Evolutionary conservation across 108 stramenopile species (phyloP).

Genomic region (Skeletonema grethae): DNA sequence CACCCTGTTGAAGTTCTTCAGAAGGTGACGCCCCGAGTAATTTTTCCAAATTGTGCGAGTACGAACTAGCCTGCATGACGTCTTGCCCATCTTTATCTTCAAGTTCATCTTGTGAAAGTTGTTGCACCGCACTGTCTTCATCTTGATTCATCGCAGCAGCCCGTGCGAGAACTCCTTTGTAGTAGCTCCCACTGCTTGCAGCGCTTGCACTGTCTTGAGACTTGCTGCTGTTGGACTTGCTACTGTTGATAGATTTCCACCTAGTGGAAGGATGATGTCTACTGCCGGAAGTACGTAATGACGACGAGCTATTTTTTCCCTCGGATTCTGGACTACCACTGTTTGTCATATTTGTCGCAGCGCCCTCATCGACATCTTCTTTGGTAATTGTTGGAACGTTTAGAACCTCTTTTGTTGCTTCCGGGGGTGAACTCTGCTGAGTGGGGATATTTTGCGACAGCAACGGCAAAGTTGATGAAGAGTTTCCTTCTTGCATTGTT

Average conservation of each 20-base stretch:
- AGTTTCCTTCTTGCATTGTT: not conserved
- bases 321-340: not conserved
- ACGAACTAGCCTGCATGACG: not conserved
- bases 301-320: not conserved
- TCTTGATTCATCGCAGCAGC: slow-evolving; percentile 16
- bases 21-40: not conserved
- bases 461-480: not conserved
- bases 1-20: not conserved
- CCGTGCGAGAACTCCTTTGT: slow-evolving; percentile 17
- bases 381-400: not conserved
- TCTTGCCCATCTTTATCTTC: not conserved
- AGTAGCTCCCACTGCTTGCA: slow-evolving; percentile 16
- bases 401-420: not conserved
- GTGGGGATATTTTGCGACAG: not conserved
- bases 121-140: not conserved
- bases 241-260: not conserved
- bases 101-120: not conserved
- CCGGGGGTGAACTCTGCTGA: not conserved
- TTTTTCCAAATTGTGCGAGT: slow-evolving; percentile 3
- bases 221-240: not conserved
- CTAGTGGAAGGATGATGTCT: not conserved
- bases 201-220: not conserved
- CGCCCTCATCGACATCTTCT: not conserved
- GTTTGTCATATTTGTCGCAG: not conserved
- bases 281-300: not conserved